Evolutionary conservation across 768 basidiomycete genomes (phyloP).

Genomic region (Agaricus blazei): DNA sequence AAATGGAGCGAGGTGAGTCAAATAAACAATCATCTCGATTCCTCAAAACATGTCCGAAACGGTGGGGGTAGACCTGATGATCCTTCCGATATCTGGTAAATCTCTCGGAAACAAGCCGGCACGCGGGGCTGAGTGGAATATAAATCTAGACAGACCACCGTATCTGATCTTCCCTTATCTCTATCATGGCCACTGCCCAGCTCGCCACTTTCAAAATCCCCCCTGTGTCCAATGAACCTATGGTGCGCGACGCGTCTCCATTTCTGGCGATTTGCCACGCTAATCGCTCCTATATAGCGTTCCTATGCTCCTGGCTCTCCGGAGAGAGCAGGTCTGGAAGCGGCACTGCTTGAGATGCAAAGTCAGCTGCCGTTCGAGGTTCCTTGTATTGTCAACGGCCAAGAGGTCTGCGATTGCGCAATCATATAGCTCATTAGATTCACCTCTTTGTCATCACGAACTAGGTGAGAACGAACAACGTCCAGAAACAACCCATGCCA

Average conservation of each 20-base stretch:
- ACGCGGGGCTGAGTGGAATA: not conserved
- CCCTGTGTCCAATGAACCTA: slow-evolving; percentile 85
- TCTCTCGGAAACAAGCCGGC: not conserved
- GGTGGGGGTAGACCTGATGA: too few species aligned
- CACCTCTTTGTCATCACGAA: not conserved
- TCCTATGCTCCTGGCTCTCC: slow-evolving; percentile 73
- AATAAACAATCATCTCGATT: too few species aligned
- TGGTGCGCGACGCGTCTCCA: slow-evolving; percentile 47
- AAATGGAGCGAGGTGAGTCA: too few species aligned
- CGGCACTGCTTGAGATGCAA: slow-evolving; percentile 76
- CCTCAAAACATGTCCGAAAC: too few species aligned
- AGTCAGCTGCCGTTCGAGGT: slow-evolving; percentile 85
- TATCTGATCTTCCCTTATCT: slow-evolving; percentile 10
- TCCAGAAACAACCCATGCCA: slow-evolving; percentile 78
- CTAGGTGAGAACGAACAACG: slow-evolving; percentile 76
- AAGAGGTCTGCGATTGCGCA: slow-evolving; percentile 48
- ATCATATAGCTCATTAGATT: not conserved
- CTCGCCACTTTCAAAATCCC: slow-evolving; percentile 87
- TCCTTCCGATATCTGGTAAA: not conserved
- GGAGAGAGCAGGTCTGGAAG: slow-evolving; percentile 71
- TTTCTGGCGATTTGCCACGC: not conserved
- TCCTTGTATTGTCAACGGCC: slow-evolving; percentile 89
- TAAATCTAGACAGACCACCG: not conserved
- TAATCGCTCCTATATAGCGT: slow-evolving; percentile 37
- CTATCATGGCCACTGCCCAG: slow-evolving; percentile 63